Percentiles rank a stretch among this genome's conserved stretches.
phyloP scores from a whole-genome alignment of 805 yeast species.

The Cyberlindnera veronae region DNA sequence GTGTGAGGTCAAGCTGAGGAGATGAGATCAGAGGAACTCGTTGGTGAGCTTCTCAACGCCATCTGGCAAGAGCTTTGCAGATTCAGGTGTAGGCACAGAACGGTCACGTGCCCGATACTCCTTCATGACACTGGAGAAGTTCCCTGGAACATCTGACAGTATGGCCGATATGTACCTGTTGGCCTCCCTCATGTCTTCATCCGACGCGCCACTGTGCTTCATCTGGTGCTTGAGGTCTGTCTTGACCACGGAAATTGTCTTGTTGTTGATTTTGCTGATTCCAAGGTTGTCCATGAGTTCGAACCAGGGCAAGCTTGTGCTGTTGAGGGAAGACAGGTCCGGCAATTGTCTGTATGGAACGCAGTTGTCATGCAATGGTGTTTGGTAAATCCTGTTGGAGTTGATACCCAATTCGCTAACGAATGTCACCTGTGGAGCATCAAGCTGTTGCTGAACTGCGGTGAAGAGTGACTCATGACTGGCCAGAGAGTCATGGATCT shows the following conservation, averaged over 20 bases:
- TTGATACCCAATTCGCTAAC: neutral
- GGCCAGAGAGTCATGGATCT: neutral
- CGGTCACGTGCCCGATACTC: neutral
- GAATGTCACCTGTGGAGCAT: neutral
- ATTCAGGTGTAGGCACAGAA: neutral
- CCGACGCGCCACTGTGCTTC: too few species aligned
- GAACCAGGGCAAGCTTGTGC: neutral
- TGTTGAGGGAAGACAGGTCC: neutral
- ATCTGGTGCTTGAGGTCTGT: too few species aligned
- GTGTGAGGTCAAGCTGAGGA: neutral
- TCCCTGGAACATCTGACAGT: too few species aligned
- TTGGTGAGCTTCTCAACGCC: slow-evolving; percentile 14
- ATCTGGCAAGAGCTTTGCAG: neutral
- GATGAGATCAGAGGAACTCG: slow-evolving; percentile 12
- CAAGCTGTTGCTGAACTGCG: neutral
- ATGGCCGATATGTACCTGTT: too few species aligned
- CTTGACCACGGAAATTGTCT: too few species aligned
- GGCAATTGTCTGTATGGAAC: slow-evolving; percentile 2
- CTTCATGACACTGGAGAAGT: too few species aligned
- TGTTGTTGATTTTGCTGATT: neutral
- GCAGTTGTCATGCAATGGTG: neutral
- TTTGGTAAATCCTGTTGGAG: neutral
- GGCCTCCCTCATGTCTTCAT: too few species aligned
- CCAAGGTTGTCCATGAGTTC: neutral
- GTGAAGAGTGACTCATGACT: neutral